Evolutionary conservation across 163 green algal species (phyloP), one percentile per base, ranked within the genome.

Genomic region (Scenedesmus sp.): DNA sequence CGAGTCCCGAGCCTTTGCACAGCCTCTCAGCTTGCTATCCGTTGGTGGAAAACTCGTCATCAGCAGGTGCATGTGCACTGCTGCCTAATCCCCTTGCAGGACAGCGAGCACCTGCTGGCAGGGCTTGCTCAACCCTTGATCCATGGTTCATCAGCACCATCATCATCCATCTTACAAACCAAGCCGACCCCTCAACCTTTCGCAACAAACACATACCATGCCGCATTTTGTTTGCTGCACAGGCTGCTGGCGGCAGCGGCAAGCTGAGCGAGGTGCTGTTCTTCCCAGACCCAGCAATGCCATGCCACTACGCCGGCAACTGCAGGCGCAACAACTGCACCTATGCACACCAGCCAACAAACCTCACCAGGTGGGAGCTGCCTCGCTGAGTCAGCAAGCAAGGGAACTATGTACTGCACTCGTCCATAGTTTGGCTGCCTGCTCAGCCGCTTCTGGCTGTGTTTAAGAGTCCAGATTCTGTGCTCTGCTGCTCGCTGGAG

Each of bases 251-350:
- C 46, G 89, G 81, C 20, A 46, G 56, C 84, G 62, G 56, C 46
- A 56, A 59, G 23, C 46, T 88, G 7, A 76, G 18, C 10, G 87
- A 93, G 52, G 93, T 93, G 6, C 91, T 95, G 55, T 95, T 94
- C 83, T 95, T 94, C 83, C 93, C 93, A 23, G 93, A 94, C 57
- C 70, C 87, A 60, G 93, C 93, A 64, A 67, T 95, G 83, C 93
- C 93, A 34, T 95, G 93, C 86, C 89, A 89, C 66, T 94, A 94
- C 79, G 57, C 57, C n/a, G 59, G 52, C 16, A 86, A 76, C 23
- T 90, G 89, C 82, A 62, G 89, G 26, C 67, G 89, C 23, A 79
- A 85, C 15, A 85, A 92, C 55, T 92, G 89, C 89, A 90, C 66
- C 12, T 92, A 79, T 76, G 82, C 83, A 20, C 89, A 92, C 59